A percentile compares a stretch with the other conserved stretches of the same genome.
These are phyloP conservation scores for Microsporum audouinii DNA, from an alignment of 2,329 filamentous ascomycete species.

Conservation along the genomic window DNA sequence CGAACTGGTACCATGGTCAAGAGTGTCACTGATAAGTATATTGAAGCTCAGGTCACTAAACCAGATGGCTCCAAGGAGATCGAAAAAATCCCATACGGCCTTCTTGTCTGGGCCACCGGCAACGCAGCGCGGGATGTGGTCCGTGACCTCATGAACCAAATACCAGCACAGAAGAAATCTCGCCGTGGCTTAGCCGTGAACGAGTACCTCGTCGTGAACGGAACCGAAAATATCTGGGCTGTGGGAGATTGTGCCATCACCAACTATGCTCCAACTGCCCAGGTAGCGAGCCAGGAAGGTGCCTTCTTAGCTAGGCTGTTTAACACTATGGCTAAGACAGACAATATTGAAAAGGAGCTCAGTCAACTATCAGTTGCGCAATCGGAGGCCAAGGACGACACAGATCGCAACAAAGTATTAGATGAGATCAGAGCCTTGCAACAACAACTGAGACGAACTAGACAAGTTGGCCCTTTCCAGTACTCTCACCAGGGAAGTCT, in stretches of 20 bases:
- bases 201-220: constrained; percentile 97
- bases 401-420: constrained; percentile 47
- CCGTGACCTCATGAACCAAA: constrained; percentile 80
- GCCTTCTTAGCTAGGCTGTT: constrained; percentile 89
- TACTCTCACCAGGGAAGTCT: constrained; percentile 96
- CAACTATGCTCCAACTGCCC: constrained; percentile 93
- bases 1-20: constrained; percentile 99
- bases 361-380: constrained; percentile 53
- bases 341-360: constrained; percentile 66
- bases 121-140: constrained; percentile 85
- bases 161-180: constrained; percentile 90
- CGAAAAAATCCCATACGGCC: constrained; percentile 79
- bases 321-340: constrained; percentile 97
- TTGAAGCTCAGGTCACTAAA: constrained; percentile 74
- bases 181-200: constrained; percentile 92
- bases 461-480: constrained; percentile 94
- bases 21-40: constrained; percentile 82
- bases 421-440: constrained; percentile 77
- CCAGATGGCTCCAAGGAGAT: constrained; percentile 75
- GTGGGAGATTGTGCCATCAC: constrained; percentile 95
- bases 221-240: constrained; percentile 93
- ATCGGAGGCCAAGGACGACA: constrained; percentile 55
- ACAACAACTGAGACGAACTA: constrained; percentile 75
- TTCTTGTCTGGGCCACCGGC: constrained; percentile 96
- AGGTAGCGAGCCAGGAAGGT: constrained; percentile 93